Evolutionary conservation across 371 early-diverging fungal species (phyloP), one percentile per base, ranked within the genome.

Genomic region (Cladochytrium tenue): DNA sequence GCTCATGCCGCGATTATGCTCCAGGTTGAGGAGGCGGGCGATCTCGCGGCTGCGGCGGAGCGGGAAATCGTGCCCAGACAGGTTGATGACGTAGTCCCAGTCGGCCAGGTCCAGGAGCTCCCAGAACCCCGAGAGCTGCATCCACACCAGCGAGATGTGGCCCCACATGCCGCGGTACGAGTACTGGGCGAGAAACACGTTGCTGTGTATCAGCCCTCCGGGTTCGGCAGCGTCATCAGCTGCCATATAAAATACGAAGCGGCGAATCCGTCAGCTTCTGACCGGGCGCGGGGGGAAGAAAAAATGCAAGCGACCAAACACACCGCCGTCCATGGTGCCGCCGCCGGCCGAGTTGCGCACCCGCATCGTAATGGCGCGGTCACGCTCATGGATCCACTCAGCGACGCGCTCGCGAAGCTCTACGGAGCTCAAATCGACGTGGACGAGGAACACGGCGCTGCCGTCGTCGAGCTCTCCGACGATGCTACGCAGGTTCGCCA

Each of bases 21-120:
- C 58, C 63, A 52, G 36, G 1, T 34, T 56, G 51, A 81, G 58
- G 1, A 71, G 23, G 26, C 65, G 36, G 33, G 67, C 62, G 51
- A 78, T 78, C 32, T 73, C 76, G 13, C 35, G 25, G 43, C 63
- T 72, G 10, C 60, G 69, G n/a, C 74, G 55, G 58, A 81, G 53
- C 2, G 81, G 81, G 60, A 70, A 78, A 64, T 81, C 77, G 43
- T 64, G 52, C 20, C 69, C 72, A 31, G 66, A 65, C 20, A 81
- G 53, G 60, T 78, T 81, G 62, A 81, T 76, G 23, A 78, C 63
- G 68, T 68, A 69, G 23, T 81, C 81, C 77, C 77, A 78, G 27
- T 78, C 75, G 2, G 77, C 81, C 55, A 78, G 20, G 33, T 77
- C 79, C 56, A 58, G 36, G 25, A 81, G 65, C 67, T 76, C 78